phyloP scores from a whole-genome alignment of 2,329 filamentous ascomycete species.

The Aspergillus sp. region DNA sequence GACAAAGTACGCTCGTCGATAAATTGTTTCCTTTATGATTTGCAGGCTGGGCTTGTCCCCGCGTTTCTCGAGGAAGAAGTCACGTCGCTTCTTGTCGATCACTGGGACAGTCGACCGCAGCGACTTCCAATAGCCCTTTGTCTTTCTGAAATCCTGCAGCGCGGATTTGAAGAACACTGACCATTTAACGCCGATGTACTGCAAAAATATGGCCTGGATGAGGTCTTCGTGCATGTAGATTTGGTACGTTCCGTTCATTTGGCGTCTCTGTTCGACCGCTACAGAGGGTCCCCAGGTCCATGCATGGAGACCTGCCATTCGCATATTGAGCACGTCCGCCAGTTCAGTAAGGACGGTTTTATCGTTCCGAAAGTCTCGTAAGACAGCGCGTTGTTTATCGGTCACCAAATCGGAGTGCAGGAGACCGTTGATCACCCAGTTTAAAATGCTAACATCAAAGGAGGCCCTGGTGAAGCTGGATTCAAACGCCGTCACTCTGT shows the following conservation, averaged over 20 bases:
- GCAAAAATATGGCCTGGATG: slow-evolving; percentile 22
- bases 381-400: slow-evolving; percentile 18
- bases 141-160: slow-evolving; percentile 7
- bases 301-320: slow-evolving; percentile 9
- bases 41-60: slow-evolving; percentile 1
- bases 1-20: slow-evolving; percentile 17
- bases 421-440: slow-evolving; percentile 15
- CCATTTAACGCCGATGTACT: slow-evolving; percentile 19
- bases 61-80: slow-evolving; percentile 11
- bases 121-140: slow-evolving; percentile 13
- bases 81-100: slow-evolving; percentile 18
- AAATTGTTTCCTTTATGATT: slow-evolving; percentile 6
- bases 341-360: slow-evolving; percentile 15
- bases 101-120: slow-evolving; percentile 4
- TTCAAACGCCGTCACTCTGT: slow-evolving; percentile 9
- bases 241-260: slow-evolving; percentile 19
- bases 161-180: slow-evolving; percentile 16
- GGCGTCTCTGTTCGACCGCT: slow-evolving; percentile 15
- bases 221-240: slow-evolving; percentile 22
- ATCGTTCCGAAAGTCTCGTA: slow-evolving; percentile 17
- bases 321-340: slow-evolving; percentile 21
- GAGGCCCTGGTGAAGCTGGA: not conserved
- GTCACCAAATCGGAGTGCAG: slow-evolving; percentile 14
- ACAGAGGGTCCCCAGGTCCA: slow-evolving; percentile 21
- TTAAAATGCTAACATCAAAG: not conserved